Evolutionary conservation across 305 asterid genomes (phyloP), one percentile per base, ranked within the genome.

Genomic region (Fraxinus latifolia): DNA sequence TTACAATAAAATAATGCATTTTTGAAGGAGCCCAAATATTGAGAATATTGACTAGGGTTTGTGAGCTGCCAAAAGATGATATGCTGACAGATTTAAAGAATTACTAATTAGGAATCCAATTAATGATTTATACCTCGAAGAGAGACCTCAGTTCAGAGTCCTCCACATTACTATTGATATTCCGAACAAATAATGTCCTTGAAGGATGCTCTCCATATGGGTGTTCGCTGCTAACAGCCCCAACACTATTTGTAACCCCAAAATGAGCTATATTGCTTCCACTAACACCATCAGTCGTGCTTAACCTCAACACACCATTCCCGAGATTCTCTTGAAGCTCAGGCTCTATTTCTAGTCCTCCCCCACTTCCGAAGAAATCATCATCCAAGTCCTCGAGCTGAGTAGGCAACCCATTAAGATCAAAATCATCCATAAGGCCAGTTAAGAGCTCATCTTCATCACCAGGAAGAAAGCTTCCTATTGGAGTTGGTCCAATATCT

Each of bases 401-500:
- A 77, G 89, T 84, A 17, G 94, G 94, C 83, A 94, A 86, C 79
- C 91, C 97, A 79, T 87, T 93, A 58, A 94, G 97, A 82, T 94
- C 97, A 83, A 94, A 94, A 82, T 91, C 99, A 83, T 94, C 97
- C 91, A 87, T 89, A 33, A 94, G 80, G 67, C 99, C 99, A 71
- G 98, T 97, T 81, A 95, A 87, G 47, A 95, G 91, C 86, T 95
- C 99, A 60, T 88, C 91, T 83, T 88, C 94, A 82, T 91, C 90
- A 76, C 89, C 94, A 78, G 94, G 94, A 77, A 91, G 90, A 78
- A 88, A 79, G 85, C 84, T 84, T 71, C 90, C 88, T 73, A 79
- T 55, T 42, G 70, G 79, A 83, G 80, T 83, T 39, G 82, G 77
- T 81, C 76, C 91, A 70, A 78, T 32, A 75, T 78, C 87, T 77